A percentile compares a stretch with the other conserved stretches of the same genome.
These are phyloP conservation scores for Tricholoma sp. DNA, from an alignment of 768 basidiomycete genomes.

Conservation along the genomic window DNA sequence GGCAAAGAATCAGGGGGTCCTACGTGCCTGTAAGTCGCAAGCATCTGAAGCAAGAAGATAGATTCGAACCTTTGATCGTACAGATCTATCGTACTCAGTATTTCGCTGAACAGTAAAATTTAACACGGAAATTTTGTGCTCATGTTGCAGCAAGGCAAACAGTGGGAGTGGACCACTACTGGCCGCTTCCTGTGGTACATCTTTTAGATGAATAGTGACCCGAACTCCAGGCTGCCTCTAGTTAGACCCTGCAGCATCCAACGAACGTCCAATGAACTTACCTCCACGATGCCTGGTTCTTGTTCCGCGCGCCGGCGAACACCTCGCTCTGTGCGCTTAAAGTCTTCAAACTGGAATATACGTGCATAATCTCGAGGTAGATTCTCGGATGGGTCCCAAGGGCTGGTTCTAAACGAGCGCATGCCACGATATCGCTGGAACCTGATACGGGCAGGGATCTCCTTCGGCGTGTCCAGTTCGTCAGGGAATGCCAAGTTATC, in stretches of 20 bases:
- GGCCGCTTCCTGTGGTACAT: conserved; percentile 65
- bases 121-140: conserved; percentile 90
- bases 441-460: conserved; percentile 69
- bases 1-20: conserved; percentile 86
- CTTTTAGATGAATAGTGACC: conserved; percentile 71
- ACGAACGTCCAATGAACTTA: conserved; percentile 27
- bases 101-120: conserved; percentile 94
- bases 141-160: conserved; percentile 86
- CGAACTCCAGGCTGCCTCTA: conserved; percentile 66
- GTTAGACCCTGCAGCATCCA: neutral
- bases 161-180: conserved; percentile 49
- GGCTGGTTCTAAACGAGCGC: conserved; percentile 89
- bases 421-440: conserved; percentile 93
- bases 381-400: conserved; percentile 98
- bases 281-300: conserved; percentile 59
- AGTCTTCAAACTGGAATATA: conserved; percentile 97
- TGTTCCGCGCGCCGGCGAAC: conserved; percentile 63
- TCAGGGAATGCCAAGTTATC: conserved; percentile 91
- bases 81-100: conserved; percentile 85
- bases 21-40: conserved; percentile 23
- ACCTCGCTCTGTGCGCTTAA: conserved; percentile 74
- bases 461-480: conserved; percentile 91
- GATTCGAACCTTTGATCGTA: conserved; percentile 76
- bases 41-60: neutral
- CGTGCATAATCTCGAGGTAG: conserved; percentile 89